phyloP scores from a whole-genome alignment of 2,329 filamentous ascomycete species.

The Elsinoe fawcettii region DNA sequence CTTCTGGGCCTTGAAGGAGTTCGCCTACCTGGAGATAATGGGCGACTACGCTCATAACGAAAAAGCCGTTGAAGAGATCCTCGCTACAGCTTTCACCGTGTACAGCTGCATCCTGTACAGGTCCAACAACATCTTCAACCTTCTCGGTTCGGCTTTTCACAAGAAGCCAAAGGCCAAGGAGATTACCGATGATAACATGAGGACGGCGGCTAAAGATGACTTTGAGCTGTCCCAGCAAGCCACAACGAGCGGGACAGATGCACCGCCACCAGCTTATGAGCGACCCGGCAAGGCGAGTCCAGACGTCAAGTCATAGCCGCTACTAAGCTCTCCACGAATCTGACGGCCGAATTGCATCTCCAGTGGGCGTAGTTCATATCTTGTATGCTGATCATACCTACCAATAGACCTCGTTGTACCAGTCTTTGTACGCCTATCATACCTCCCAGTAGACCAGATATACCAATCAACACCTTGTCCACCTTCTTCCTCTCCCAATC shows the following conservation, averaged over 20 bases:
- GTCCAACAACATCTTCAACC: neutral
- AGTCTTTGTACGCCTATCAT: too few relatives aligned
- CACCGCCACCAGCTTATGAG: neutral
- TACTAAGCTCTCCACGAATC: neutral
- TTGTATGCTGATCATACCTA: too few relatives aligned
- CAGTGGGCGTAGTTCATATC: neutral
- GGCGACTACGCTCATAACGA: neutral
- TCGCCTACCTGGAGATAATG: conserved; percentile 4
- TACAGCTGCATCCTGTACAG: conserved; percentile 2
- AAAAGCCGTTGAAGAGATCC: neutral
- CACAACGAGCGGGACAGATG: neutral
- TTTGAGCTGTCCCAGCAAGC: neutral
- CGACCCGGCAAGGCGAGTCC: neutral
- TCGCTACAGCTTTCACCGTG: neutral
- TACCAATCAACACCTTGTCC: neutral
- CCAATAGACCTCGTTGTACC: too few relatives aligned
- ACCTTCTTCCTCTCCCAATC: too few relatives aligned
- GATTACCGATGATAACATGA: neutral
- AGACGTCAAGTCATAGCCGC: neutral
- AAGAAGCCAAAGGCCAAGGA: conserved; percentile 4
- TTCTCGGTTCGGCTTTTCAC: neutral
- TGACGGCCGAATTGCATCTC: neutral
- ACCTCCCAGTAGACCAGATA: neutral
- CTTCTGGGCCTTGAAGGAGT: conserved; percentile 1
- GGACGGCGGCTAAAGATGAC: neutral